Evolutionary conservation across 2,329 filamentous ascomycete species (phyloP).

Genomic region (Mollisiaceae sp.): DNA sequence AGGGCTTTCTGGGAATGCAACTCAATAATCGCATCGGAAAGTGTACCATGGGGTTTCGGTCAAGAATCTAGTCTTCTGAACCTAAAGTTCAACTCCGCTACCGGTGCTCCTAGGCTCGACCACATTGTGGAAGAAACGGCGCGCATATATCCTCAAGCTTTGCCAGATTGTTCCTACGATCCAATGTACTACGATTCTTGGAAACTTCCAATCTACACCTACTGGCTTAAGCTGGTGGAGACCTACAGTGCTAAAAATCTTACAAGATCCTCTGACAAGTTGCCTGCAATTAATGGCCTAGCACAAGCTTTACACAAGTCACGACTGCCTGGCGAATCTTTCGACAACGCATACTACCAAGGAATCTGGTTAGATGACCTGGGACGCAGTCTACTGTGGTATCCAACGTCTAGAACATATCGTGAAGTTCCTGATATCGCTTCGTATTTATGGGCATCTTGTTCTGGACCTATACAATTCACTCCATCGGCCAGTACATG

Average conservation of each 20-base stretch:
- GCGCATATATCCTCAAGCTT: not conserved
- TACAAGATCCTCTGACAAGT: not conserved
- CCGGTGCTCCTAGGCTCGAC: not conserved
- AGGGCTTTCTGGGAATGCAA: not conserved
- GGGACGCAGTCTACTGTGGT: not conserved
- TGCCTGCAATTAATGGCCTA: not conserved
- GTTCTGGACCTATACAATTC: not conserved
- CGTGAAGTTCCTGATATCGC: not conserved
- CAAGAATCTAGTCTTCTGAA: not conserved
- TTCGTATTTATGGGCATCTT: not conserved
- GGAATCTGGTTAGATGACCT: not conserved
- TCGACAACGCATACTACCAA: not conserved
- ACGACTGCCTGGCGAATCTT: not conserved
- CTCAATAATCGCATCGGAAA: not conserved
- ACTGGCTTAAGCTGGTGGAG: not conserved
- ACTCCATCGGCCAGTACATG: not conserved
- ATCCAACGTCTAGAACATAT: not conserved
- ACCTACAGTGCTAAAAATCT: not conserved
- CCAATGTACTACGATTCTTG: not conserved
- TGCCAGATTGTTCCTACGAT: not conserved
- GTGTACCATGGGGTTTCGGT: not conserved
- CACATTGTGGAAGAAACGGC: not conserved
- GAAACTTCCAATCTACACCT: not conserved
- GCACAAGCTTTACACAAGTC: slow-evolving; percentile 1
- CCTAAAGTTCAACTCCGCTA: not conserved